Conservation (phyloP, 805 yeast species). For the Jamesozyma hellenica region DNA sequence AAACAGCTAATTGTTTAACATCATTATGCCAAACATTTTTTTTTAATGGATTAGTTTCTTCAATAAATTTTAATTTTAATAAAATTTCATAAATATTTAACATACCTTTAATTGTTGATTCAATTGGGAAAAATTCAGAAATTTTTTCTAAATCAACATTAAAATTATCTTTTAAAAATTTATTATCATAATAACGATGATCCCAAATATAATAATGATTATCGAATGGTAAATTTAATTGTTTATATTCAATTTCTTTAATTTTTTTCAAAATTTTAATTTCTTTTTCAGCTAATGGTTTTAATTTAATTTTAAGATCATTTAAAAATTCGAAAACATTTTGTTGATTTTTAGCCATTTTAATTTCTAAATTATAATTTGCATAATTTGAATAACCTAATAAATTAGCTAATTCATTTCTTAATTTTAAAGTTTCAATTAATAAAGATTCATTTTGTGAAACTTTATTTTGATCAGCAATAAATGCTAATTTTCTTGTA, state of each 20-base stretch:
- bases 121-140: slow-evolving; percentile 70
- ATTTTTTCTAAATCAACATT: slow-evolving; percentile 63
- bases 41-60: slow-evolving; percentile 32
- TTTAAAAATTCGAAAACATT: slow-evolving; percentile 51
- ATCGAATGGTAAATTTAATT: slow-evolving; percentile 36
- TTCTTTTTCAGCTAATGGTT: slow-evolving; percentile 52
- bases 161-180: slow-evolving; percentile 55
- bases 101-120: slow-evolving; percentile 59
- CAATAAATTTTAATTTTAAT: slow-evolving; percentile 58
- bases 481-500: slow-evolving; percentile 56
- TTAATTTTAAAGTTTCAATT: slow-evolving; percentile 46
- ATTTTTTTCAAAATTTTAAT: slow-evolving; percentile 37
- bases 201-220: slow-evolving; percentile 60
- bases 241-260: slow-evolving; percentile 43
- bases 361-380: slow-evolving; percentile 59
- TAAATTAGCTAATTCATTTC: slow-evolving; percentile 51
- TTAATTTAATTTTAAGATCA: slow-evolving; percentile 50
- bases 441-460: slow-evolving; percentile 56
- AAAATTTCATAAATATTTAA: slow-evolving; percentile 57
- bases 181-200: slow-evolving; percentile 52
- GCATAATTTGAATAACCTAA: slow-evolving; percentile 64
- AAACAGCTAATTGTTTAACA: slow-evolving; percentile 63
- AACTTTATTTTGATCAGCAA: slow-evolving; percentile 60
- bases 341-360: slow-evolving; percentile 67
- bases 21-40: slow-evolving; percentile 67